These are phyloP conservation scores for Entomophthora muscae DNA, from an alignment of 371 early-diverging fungal genomes.

Conservation along the genomic window DNA sequence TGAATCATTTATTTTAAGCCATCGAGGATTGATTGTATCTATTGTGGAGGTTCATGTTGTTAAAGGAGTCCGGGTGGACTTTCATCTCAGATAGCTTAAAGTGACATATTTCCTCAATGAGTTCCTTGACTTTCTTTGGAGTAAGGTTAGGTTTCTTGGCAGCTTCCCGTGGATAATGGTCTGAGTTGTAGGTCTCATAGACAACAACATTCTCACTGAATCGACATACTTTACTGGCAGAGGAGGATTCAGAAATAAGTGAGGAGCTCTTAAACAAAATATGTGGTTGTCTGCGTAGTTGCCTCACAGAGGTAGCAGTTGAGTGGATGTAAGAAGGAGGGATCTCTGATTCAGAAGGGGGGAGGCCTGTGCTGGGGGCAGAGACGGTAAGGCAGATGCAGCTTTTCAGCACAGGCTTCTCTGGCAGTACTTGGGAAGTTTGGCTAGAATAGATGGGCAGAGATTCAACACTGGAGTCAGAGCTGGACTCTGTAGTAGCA, in stretches of 20 bases:
- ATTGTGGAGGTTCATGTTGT: not conserved
- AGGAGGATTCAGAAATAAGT: not conserved
- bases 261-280: not conserved
- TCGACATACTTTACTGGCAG: not conserved
- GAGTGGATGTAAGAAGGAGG: not conserved
- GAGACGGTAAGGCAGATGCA: not conserved
- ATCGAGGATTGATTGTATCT: not conserved
- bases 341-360: not conserved
- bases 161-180: not conserved
- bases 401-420: not conserved
- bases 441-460: not conserved
- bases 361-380: not conserved
- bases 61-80: constrained; percentile 4
- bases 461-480: not conserved
- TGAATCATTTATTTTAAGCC: not conserved
- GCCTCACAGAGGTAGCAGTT: not conserved
- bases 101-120: not conserved
- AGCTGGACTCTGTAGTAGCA: not conserved
- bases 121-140: not conserved
- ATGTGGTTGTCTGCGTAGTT: not conserved
- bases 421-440: not conserved
- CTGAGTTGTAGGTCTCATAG: constrained; percentile 5
- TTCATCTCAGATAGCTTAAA: constrained; percentile 6
- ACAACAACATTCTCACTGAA: constrained; percentile 1
- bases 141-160: not conserved